These are phyloP conservation scores for Populus hybrid DNA, from an alignment of 441 rosid species.

Conservation along the genomic window DNA sequence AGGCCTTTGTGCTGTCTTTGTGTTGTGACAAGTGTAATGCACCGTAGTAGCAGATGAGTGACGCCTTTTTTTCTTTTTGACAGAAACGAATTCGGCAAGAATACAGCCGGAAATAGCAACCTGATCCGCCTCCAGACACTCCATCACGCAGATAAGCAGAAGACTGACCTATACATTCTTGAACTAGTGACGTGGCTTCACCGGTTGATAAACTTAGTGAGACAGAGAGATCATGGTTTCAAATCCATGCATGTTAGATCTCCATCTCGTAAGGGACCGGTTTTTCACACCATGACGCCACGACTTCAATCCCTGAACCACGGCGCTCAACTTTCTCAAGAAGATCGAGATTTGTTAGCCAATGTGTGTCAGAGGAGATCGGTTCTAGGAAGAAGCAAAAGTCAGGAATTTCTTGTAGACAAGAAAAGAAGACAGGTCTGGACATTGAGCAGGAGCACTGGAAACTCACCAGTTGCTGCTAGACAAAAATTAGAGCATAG, in stretches of 20 bases:
- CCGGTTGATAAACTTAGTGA: slow-evolving; percentile 48
- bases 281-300: slow-evolving; percentile 29
- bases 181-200: slow-evolving; percentile 72
- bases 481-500: slow-evolving; percentile 19
- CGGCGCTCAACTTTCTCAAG: slow-evolving; percentile 42
- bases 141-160: slow-evolving; percentile 68
- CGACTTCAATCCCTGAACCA: slow-evolving; percentile 23
- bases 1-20: slow-evolving; percentile 4
- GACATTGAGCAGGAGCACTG: slow-evolving; percentile 57
- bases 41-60: not conserved
- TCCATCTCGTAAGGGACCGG: slow-evolving; percentile 27
- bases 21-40: not conserved
- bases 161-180: slow-evolving; percentile 61
- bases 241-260: slow-evolving; percentile 25
- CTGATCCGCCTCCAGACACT: slow-evolving; percentile 73
- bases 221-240: slow-evolving; percentile 40
- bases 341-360: slow-evolving; percentile 51
- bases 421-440: slow-evolving; percentile 32
- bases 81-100: slow-evolving; percentile 67
- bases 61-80: slow-evolving; percentile 7
- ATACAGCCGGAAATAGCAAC: slow-evolving; percentile 29
- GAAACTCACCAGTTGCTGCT: slow-evolving; percentile 48
- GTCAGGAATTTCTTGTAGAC: slow-evolving; percentile 50
- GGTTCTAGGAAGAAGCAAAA: slow-evolving; percentile 61
- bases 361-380: slow-evolving; percentile 36